Base-by-base conservation (phyloP, 257 asterid genomes). In the Anisodus tanguticus region DNA sequence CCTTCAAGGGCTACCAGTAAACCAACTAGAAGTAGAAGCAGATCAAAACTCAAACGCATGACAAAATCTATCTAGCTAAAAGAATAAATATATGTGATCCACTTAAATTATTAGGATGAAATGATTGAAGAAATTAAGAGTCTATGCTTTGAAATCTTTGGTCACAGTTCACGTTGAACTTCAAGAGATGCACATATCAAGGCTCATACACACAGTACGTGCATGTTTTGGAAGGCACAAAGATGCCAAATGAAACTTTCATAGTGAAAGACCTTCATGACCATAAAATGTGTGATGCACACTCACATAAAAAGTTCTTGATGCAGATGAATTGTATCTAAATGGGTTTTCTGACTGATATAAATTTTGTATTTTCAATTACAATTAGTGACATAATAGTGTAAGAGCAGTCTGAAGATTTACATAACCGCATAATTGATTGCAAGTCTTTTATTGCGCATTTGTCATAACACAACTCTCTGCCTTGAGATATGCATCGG, bases 341-440 rank as follows among this genome's bases (percentile, higher is more conserved):
- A 12, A 31, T 66, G 72, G 19, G 2, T 66, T 66, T 57, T 66
- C 35, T 31, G n/a, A 12, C 22, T 5, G 0, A 67, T 67, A 35
- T 59, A n/a, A 67, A 68, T 68, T n/a, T 13, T 31, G 76, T 68
- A 68, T 37, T 68, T 68, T 68, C 51, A 37, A 39, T 67, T 67
- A 67, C 3, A 5, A 13, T 35, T 67, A 35, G 51, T 37, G 16
- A 37, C 76, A 15, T 3, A 16, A 37, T 37, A 68, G 6, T 37
- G 45, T 41, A 5, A 41, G 45, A 41, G 15, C 26, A 15, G 53
- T 7, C 49, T 39, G 53, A 68, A 51, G 53, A 68, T 68, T 35
- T 31, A 66, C 72, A 35, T 3, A 35, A 43, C 15, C 26, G 5
- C 53, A 41, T 37, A 39, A 70, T 69, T 69, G 55, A 70, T 39